Evolutionary conservation across 306 rosid species (phyloP).

Genomic region (peach (Prunus persica)): DNA sequence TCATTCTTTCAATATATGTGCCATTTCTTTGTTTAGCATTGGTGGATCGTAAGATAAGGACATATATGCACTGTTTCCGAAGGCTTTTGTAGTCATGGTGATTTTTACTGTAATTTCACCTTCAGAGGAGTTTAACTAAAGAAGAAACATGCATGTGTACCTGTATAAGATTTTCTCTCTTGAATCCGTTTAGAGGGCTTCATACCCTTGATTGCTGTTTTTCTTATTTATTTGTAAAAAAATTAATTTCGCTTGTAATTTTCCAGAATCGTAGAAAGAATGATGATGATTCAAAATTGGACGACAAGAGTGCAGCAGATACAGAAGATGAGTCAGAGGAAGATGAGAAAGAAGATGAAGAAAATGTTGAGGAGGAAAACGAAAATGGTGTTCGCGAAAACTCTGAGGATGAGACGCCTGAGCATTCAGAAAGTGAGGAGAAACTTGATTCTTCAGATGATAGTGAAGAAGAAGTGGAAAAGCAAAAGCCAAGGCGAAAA

Average conservation of each 20-base stretch:
- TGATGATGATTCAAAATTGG: slow-evolving; percentile 46
- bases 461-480: slow-evolving; percentile 44
- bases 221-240: neutral
- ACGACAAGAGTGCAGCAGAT: slow-evolving; percentile 54
- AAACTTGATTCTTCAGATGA: slow-evolving; percentile 67
- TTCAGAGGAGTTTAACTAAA: neutral
- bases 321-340: slow-evolving; percentile 65
- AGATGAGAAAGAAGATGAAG: slow-evolving; percentile 50
- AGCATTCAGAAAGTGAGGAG: slow-evolving; percentile 68
- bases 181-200: neutral
- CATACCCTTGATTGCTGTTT: neutral
- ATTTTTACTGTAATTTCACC: neutral
- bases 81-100: neutral
- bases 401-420: slow-evolving; percentile 68
- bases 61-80: neutral
- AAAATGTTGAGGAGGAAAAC: slow-evolving; percentile 57
- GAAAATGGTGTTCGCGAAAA: slow-evolving; percentile 66
- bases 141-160: neutral
- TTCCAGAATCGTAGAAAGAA: slow-evolving; percentile 61
- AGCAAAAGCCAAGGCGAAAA: slow-evolving; percentile 39
- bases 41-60: neutral
- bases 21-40: neutral
- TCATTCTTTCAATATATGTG: neutral
- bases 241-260: slow-evolving; percentile 15
- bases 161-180: neutral